A percentile compares a stretch with the other conserved stretches of the same genome.
Evolutionary conservation across 2,329 filamentous ascomycete species (phyloP).

Genomic region (Phaeophleospora eucalypticola): DNA sequence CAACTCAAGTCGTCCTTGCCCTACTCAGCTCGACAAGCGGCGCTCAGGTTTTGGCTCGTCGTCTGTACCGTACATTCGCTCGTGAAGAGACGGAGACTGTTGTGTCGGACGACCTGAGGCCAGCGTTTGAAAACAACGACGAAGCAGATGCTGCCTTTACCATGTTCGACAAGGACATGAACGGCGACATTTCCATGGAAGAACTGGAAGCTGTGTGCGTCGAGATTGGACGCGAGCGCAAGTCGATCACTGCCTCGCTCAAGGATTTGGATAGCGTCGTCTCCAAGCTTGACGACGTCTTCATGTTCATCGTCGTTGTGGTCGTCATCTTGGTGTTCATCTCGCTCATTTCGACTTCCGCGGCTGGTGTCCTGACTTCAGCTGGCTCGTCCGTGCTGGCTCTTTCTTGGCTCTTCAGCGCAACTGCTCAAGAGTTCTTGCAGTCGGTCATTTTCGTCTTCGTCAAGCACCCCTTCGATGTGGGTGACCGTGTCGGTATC

Average conservation of each 20-base stretch:
- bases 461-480: slow-evolving; percentile 95
- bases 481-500: slow-evolving; percentile 85
- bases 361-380: slow-evolving; percentile 85
- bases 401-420: slow-evolving; percentile 86
- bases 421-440: slow-evolving; percentile 89
- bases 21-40: slow-evolving; percentile 68
- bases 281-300: slow-evolving; percentile 80
- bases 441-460: slow-evolving; percentile 95
- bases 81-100: slow-evolving; percentile 72
- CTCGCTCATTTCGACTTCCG: slow-evolving; percentile 82
- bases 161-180: slow-evolving; percentile 95
- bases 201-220: slow-evolving; percentile 90
- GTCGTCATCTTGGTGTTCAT: slow-evolving; percentile 83
- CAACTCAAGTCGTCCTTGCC: slow-evolving; percentile 77
- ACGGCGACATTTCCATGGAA: slow-evolving; percentile 93
- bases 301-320: slow-evolving; percentile 78
- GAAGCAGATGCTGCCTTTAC: slow-evolving; percentile 84
- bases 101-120: slow-evolving; percentile 69
- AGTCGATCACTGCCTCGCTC: slow-evolving; percentile 88
- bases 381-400: slow-evolving; percentile 84
- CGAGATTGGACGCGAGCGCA: slow-evolving; percentile 90
- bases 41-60: slow-evolving; percentile 78
- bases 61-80: slow-evolving; percentile 82
- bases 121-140: slow-evolving; percentile 75
- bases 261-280: slow-evolving; percentile 95